Conservation (phyloP, 2,329 filamentous ascomycete species). For the Diplodia sapinea region DNA sequence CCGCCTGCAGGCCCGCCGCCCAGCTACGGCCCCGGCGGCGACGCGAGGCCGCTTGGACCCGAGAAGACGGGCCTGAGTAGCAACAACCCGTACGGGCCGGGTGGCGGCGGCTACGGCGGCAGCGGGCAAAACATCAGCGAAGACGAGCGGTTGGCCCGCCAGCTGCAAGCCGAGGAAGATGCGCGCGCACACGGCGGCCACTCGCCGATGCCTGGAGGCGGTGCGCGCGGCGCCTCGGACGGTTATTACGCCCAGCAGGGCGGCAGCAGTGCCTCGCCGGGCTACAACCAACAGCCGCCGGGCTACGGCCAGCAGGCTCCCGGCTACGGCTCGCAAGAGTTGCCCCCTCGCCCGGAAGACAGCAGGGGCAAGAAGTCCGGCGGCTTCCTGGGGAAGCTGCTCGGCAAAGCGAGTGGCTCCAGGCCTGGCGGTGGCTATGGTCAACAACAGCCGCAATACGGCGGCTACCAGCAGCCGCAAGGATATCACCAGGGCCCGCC, state of each 20-base stretch:
- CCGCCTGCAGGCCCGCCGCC: constrained; percentile 69
- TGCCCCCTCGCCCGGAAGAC: constrained; percentile 40
- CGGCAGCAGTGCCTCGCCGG: constrained; percentile 19
- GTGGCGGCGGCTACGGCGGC: constrained; percentile 19
- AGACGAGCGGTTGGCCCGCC: constrained; percentile 75
- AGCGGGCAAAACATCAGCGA: constrained; percentile 55
- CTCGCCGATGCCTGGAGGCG: constrained; percentile 37
- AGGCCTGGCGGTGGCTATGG: constrained; percentile 29
- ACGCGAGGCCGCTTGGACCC: constrained; percentile 51
- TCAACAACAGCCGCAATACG: constrained; percentile 33
- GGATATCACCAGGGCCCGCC: constrained; percentile 40
- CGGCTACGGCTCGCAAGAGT: constrained; percentile 38
- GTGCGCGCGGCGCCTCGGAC: constrained; percentile 42
- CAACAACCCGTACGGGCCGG: constrained; percentile 74
- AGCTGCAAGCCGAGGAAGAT: constrained; percentile 84
- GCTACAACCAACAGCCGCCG: constrained; percentile 38
- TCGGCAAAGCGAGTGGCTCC: constrained; percentile 49
- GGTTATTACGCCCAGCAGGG: constrained; percentile 53
- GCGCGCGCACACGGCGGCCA: constrained; percentile 56
- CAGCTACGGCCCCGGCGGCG: constrained; percentile 60
- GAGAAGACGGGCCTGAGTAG: constrained; percentile 59
- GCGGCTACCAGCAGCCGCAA: constrained; percentile 37
- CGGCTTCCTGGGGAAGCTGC: constrained; percentile 58
- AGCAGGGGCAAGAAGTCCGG: constrained; percentile 49
- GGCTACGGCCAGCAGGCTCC: constrained; percentile 41